Evolutionary conservation across 768 basidiomycete genomes (phyloP).

Genomic region (Podaxis mareebaensis): DNA sequence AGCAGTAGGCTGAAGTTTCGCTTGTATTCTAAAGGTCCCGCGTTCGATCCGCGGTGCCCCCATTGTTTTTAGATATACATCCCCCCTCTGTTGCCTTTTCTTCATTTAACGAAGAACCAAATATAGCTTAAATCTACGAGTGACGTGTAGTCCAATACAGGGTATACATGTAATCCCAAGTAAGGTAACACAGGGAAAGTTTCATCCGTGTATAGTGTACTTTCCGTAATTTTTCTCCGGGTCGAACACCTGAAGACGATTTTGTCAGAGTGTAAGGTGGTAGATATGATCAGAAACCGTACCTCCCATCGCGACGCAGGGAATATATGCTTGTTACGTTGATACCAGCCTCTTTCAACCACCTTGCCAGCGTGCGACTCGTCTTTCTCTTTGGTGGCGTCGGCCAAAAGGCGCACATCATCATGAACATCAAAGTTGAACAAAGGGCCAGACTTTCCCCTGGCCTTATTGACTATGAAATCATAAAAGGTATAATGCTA

Average conservation of each 20-base stretch:
- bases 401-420: conserved; percentile 90
- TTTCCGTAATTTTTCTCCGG: conserved; percentile 93
- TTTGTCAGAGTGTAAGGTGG: not conserved
- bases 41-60: conserved; percentile 79
- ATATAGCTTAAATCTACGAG: too few relatives aligned
- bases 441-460: conserved; percentile 96
- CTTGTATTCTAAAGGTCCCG: conserved; percentile 67
- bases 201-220: conserved; percentile 66
- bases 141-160: too few relatives aligned
- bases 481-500: conserved; percentile 98
- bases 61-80: conserved; percentile 35
- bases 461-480: conserved; percentile 97
- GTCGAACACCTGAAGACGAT: conserved; percentile 70
- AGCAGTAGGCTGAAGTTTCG: conserved; percentile 66
- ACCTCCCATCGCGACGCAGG: conserved; percentile 97
- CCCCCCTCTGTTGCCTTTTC: not conserved
- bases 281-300: conserved; percentile 26
- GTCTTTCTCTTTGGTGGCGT: conserved; percentile 96
- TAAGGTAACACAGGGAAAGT: not conserved
- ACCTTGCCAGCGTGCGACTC: conserved; percentile 99
- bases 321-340: conserved; percentile 96
- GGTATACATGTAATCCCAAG: too few relatives aligned
- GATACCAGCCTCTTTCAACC: conserved; percentile 94
- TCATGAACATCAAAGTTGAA: conserved; percentile 99
- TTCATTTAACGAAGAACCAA: too few relatives aligned